Evolutionary conservation across 371 early-diverging fungal genomes (phyloP).

Genomic region (Vairimorpha necatrix): DNA sequence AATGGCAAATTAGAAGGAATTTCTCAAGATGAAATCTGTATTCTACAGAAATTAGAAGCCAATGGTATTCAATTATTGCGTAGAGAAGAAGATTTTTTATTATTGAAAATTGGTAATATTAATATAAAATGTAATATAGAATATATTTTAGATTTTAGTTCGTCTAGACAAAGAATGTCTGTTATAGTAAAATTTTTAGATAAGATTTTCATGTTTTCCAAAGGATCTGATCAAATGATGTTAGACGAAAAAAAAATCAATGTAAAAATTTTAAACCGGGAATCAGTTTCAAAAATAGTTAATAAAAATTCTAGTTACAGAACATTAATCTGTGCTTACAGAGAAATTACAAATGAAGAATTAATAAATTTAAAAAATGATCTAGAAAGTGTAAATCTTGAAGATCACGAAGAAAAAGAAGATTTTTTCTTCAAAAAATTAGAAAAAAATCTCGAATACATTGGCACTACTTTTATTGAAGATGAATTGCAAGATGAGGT

Average conservation of each 20-base stretch:
- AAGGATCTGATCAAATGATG: conserved; percentile 78
- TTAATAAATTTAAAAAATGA: conserved; percentile 69
- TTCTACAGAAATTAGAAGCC: conserved; percentile 50
- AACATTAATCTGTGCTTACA: conserved; percentile 76
- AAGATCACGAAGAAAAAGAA: conserved; percentile 66
- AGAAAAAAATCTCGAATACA: conserved; percentile 72
- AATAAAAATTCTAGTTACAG: conserved; percentile 75
- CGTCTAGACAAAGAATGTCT: conserved; percentile 62
- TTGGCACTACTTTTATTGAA: conserved; percentile 96
- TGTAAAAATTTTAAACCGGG: background rate
- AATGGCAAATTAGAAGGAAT: conserved; percentile 61
- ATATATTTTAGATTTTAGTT: conserved; percentile 56
- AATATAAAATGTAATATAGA: conserved; percentile 28
- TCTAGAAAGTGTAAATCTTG: conserved; percentile 63
- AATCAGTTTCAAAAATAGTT: conserved; percentile 52
- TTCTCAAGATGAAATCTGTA: conserved; percentile 64
- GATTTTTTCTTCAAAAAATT: conserved; percentile 71
- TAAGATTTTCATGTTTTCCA: conserved; percentile 67
- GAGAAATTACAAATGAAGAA: conserved; percentile 69
- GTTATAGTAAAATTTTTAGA: conserved; percentile 45
- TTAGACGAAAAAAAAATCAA: conserved; percentile 22
- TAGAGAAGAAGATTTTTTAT: conserved; percentile 12
- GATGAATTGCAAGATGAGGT: conserved; percentile 93
- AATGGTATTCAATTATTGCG: conserved; percentile 10
- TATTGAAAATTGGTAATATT: conserved; percentile 33